Conservation (phyloP, 1,284 basidiomycete genomes). For the Mycena citricolor region DNA sequence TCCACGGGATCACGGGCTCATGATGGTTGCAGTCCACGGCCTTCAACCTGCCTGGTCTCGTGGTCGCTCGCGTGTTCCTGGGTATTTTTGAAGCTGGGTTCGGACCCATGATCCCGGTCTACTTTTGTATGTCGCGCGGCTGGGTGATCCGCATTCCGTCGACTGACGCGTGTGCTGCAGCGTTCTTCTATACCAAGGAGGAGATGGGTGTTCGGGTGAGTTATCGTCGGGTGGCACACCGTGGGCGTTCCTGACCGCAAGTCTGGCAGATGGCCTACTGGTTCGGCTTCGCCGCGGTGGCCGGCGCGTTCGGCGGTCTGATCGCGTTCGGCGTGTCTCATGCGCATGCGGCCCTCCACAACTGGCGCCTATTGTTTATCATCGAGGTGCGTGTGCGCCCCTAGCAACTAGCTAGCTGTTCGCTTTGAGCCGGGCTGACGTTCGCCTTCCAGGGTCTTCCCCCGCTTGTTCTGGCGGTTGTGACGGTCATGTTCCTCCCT, state of each 20-base stretch:
- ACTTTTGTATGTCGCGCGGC: conserved; percentile 57
- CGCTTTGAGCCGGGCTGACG: too few species aligned
- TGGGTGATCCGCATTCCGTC: not conserved
- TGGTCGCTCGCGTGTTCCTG: conserved; percentile 59
- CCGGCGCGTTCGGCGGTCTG: conserved; percentile 73
- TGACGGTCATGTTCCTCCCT: conserved; percentile 69
- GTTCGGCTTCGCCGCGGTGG: conserved; percentile 79
- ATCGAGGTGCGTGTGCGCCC: conserved; percentile 54
- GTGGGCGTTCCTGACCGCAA: too few species aligned
- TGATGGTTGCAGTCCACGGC: conserved; percentile 63
- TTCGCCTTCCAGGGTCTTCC: conserved; percentile 57
- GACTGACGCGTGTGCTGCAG: conserved; percentile 33
- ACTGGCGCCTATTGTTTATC: conserved; percentile 75
- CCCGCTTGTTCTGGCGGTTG: conserved; percentile 64
- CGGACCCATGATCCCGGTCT: conserved; percentile 70
- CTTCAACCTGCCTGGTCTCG: conserved; percentile 55
- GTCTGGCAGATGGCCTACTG: conserved; percentile 58
- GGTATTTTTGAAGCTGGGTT: conserved; percentile 76
- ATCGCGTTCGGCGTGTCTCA: conserved; percentile 69
- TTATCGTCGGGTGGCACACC: not conserved
- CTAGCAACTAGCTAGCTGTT: not conserved
- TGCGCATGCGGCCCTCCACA: conserved; percentile 45
- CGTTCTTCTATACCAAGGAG: conserved; percentile 72
- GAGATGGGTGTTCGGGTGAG: conserved; percentile 65
- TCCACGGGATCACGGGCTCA: too few species aligned